A percentile compares a stretch with the other conserved stretches of the same genome.
phyloP scores from a whole-genome alignment of 306 rosid species.

The barrel medic (Medicago truncatula) region DNA sequence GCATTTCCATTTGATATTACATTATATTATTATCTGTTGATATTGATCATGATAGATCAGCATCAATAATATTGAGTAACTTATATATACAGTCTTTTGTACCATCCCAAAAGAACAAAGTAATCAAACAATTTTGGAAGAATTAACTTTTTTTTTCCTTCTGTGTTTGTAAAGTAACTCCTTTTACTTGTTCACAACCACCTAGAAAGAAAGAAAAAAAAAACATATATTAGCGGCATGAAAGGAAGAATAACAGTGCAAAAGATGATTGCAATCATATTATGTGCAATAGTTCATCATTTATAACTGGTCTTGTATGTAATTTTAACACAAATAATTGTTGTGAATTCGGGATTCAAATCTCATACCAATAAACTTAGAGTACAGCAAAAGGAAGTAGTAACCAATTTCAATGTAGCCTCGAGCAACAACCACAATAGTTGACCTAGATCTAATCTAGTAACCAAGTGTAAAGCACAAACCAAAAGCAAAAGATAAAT shows the following conservation, averaged over 20 bases:
- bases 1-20: constrained; percentile 16
- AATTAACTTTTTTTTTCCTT: constrained; percentile 21
- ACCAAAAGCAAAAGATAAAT: too few species aligned
- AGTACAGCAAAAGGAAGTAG: too few species aligned
- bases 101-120: constrained; percentile 33
- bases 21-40: constrained; percentile 1
- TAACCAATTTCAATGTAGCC: too few species aligned
- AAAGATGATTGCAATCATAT: not conserved
- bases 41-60: constrained; percentile 23
- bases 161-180: constrained; percentile 40
- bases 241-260: not conserved
- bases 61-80: constrained; percentile 34
- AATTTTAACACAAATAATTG: too few species aligned
- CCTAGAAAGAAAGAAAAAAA: not conserved
- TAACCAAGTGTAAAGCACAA: too few species aligned
- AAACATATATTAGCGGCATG: constrained; percentile 4
- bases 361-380: too few species aligned
- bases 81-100: constrained; percentile 40
- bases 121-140: constrained; percentile 41
- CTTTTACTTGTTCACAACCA: constrained; percentile 19
- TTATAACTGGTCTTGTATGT: too few species aligned
- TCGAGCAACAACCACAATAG: too few species aligned
- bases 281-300: too few species aligned
- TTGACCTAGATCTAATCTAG: too few species aligned
- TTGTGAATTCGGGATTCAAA: too few species aligned